Conservation (phyloP, 2,329 filamentous ascomycete species). For the Rutstroemia sp. region DNA sequence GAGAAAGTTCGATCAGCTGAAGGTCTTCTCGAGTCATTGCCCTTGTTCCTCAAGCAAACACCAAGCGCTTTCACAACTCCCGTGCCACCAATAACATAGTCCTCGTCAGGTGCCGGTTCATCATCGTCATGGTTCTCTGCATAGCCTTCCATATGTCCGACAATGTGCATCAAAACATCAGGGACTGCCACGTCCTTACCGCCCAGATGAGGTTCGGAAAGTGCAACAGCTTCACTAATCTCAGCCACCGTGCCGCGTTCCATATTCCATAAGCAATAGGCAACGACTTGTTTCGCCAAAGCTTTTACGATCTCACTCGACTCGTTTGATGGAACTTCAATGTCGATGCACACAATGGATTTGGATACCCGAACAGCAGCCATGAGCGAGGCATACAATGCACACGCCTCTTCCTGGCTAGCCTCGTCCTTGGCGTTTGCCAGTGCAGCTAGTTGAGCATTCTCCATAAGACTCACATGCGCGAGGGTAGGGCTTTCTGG, state of each 20-base stretch:
- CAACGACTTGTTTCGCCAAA: constrained; percentile 87
- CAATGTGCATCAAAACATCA: constrained; percentile 78
- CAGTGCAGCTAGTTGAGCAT: constrained; percentile 62
- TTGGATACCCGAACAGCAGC: constrained; percentile 78
- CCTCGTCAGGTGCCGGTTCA: constrained; percentile 72
- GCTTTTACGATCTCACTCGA: constrained; percentile 90
- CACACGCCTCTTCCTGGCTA: constrained; percentile 86
- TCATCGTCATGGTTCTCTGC: constrained; percentile 49
- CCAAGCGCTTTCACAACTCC: constrained; percentile 91
- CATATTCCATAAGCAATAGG: constrained; percentile 88
- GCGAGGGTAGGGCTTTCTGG: constrained; percentile 76
- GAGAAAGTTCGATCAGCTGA: constrained; percentile 22
- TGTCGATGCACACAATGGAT: constrained; percentile 81
- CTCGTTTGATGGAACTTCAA: constrained; percentile 74
- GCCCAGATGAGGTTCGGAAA: constrained; percentile 32
- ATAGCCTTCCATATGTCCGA: constrained; percentile 56
- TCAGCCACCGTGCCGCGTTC: constrained; percentile 67
- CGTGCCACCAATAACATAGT: constrained; percentile 93
- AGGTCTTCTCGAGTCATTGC: constrained; percentile 49
- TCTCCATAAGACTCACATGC: constrained; percentile 82
- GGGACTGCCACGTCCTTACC: constrained; percentile 58
- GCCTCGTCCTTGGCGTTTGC: constrained; percentile 71
- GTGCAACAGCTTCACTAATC: constrained; percentile 38
- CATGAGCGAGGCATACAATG: constrained; percentile 85
- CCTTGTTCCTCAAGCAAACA: constrained; percentile 79